Conservation (phyloP, 495 filamentous ascomycete genomes). For the Podospora tetraspora region DNA sequence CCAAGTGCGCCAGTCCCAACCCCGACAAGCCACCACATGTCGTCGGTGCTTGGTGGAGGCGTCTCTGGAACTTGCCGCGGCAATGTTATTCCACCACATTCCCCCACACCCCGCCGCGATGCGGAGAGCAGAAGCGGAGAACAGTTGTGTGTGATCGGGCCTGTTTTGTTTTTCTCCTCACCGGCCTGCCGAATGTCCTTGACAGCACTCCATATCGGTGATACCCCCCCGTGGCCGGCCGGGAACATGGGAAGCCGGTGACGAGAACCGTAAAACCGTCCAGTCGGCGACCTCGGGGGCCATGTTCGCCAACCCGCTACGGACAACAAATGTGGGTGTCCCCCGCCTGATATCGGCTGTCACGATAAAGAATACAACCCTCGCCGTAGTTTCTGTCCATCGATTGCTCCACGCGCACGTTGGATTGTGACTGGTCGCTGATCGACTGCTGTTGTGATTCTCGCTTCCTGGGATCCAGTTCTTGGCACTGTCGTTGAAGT, state of each 20-base stretch:
- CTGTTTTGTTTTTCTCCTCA: background rate
- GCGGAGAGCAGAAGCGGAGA: background rate
- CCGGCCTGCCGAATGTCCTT: background rate
- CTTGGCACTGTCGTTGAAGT: background rate
- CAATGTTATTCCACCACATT: background rate
- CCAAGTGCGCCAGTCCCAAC: conserved; percentile 5
- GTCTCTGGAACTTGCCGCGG: background rate
- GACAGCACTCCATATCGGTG: background rate
- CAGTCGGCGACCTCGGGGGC: background rate
- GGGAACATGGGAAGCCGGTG: background rate
- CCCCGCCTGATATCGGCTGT: background rate
- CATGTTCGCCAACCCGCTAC: background rate
- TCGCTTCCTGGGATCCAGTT: background rate
- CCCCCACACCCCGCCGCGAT: background rate
- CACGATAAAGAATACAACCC: background rate
- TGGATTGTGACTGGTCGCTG: background rate
- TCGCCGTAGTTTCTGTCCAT: background rate
- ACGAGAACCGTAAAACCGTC: background rate
- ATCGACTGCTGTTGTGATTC: background rate
- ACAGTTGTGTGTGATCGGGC: background rate
- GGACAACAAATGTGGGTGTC: background rate
- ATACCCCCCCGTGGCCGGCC: background rate
- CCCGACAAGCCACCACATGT: conserved; percentile 6
- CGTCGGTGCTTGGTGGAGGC: background rate
- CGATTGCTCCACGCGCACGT: background rate